Base-by-base conservation (phyloP, 805 yeast species). In the Myxozyma melibiosi region DNA sequence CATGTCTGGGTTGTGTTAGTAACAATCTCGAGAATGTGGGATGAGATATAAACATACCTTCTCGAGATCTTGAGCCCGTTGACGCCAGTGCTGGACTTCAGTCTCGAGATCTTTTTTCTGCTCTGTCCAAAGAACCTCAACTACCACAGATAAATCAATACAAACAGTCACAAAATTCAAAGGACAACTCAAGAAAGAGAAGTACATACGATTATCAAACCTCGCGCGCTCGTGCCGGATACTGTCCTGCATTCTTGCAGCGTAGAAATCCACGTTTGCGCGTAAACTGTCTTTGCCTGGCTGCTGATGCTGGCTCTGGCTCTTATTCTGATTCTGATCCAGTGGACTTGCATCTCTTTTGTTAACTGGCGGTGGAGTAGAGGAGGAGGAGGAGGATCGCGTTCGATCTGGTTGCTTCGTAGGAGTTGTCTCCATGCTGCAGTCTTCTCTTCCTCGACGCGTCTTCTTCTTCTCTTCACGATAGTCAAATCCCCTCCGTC, bases 261-360 rank as follows among this genome's bases (percentile, higher is more conserved):
- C 35, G 27, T 60, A 60, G 46, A 57, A 60, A 45, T 60, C 64
- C 18, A 60, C 63, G 31, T 60, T 63, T 8, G 62, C 59, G 24
- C 59, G 55, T 41, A 51, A 53, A 31, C 50, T 55, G 27, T 56
- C 56, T 27, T 53, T n/a, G n/a, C n/a, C n/a, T n/a, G n/a, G n/a
- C n/a, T n/a, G n/a, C n/a, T n/a, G n/a, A n/a, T n/a, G n/a, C n/a
- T n/a, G n/a, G n/a, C n/a, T n/a, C n/a, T n/a, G n/a, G n/a, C n/a
- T n/a, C n/a, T n/a, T n/a, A n/a, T n/a, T n/a, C n/a, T n/a, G n/a
- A n/a, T n/a, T n/a, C n/a, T n/a, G n/a, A n/a, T n/a, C n/a, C n/a
- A n/a, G n/a, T n/a, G n/a, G n/a, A n/a, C 40, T 33, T 20, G 28
- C 18, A 22, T 33, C 38, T 18, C 18, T 9, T 24, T 40, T 24